Evolutionary conservation across 1,284 basidiomycete genomes (phyloP).

Genomic region (Violaceomyces palustris): DNA sequence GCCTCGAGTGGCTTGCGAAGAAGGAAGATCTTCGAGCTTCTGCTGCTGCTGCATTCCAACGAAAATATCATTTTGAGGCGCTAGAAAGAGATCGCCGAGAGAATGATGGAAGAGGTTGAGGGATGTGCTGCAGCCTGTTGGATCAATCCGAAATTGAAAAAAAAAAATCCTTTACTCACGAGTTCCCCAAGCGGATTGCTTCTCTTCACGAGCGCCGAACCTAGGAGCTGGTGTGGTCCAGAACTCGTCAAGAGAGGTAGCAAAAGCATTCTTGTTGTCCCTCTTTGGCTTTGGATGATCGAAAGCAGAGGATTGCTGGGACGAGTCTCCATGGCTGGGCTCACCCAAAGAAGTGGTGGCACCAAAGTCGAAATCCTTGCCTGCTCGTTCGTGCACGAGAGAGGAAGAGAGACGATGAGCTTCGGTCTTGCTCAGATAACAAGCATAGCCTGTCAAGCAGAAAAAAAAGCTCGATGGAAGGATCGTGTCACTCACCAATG

Average conservation of each 20-base stretch:
- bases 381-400: slow-evolving; percentile 59
- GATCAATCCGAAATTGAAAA: too few species aligned
- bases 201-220: slow-evolving; percentile 21
- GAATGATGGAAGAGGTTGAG: too few species aligned
- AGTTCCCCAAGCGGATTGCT: slow-evolving; percentile 24
- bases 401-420: neutral
- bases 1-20: too few species aligned
- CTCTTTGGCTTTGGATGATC: slow-evolving; percentile 21
- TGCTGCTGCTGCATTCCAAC: slow-evolving; percentile 22
- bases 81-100: too few species aligned
- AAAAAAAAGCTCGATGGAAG: neutral
- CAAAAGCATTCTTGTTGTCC: slow-evolving; percentile 35
- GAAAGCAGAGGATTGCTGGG: too few species aligned
- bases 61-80: too few species aligned
- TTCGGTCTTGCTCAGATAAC: neutral
- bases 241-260: slow-evolving; percentile 50
- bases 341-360: slow-evolving; percentile 46
- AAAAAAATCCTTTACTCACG: too few species aligned
- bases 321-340: too few species aligned
- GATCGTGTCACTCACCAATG: slow-evolving; percentile 16
- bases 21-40: slow-evolving; percentile 6
- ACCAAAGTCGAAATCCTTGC: slow-evolving; percentile 87
- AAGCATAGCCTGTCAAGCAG: neutral
- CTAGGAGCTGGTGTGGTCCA: slow-evolving; percentile 36
- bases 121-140: too few species aligned